Evolutionary conservation across 108 stramenopile species (phyloP).

Genomic region (Fragilariopsis cylindrus): DNA sequence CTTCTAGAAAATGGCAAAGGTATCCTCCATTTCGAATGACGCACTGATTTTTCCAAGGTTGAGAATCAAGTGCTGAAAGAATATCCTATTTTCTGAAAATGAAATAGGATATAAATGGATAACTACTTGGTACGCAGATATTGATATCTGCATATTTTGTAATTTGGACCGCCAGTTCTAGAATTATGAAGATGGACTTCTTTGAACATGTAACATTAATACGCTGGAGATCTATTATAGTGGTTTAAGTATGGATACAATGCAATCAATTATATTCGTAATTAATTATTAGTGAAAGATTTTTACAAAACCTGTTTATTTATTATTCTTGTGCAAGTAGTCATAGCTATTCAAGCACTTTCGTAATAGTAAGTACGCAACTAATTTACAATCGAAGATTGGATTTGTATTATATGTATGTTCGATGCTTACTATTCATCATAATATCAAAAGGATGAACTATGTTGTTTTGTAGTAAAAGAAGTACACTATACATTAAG

Average conservation of each 20-base stretch:
- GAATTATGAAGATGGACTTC: constrained; percentile 3
- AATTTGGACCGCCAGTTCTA: neutral
- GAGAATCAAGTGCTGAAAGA: constrained; percentile 31
- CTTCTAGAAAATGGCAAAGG: neutral
- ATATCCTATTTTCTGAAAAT: neutral
- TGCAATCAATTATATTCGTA: neutral
- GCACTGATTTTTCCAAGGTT: constrained; percentile 35
- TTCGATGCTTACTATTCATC: no score
- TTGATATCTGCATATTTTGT: neutral
- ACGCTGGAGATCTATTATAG: neutral
- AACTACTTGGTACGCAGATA: no score
- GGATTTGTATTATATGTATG: no score
- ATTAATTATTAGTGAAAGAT: neutral
- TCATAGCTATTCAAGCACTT: no score
- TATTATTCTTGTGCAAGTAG: neutral
- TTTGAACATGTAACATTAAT: neutral
- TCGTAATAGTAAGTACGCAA: no score
- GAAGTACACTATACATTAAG: no score
- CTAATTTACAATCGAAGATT: no score
- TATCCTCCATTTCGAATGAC: constrained; percentile 33
- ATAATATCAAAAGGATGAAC: no score
- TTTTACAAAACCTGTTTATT: neutral
- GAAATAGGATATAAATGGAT: neutral
- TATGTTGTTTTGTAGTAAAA: no score
- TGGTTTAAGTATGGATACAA: neutral